phyloP scores from a whole-genome alignment of 202 grass and related monocot genomes.

The Saccharum hybrid region DNA sequence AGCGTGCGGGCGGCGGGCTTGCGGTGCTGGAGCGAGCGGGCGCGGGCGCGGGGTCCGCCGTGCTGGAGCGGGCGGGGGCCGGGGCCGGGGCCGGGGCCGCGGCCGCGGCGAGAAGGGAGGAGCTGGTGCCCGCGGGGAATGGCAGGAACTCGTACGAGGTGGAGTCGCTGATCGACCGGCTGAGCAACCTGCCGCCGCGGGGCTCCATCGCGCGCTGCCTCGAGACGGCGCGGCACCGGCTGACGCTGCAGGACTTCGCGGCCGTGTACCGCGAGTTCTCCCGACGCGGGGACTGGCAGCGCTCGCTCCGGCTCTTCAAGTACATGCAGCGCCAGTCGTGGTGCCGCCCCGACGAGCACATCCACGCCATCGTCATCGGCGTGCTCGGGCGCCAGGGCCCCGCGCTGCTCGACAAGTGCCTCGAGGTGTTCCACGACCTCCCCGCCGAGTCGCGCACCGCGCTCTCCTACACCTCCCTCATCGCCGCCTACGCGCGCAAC shows the following conservation, averaged over 20 bases:
- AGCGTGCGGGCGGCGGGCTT: constrained; percentile 24
- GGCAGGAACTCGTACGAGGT: constrained; percentile 73
- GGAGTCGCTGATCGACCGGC: constrained; percentile 77
- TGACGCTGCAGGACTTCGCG: constrained; percentile 78
- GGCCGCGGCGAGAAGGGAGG: constrained; percentile 35
- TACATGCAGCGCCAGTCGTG: constrained; percentile 93
- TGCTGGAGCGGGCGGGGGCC: constrained; percentile 33
- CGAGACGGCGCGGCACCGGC: constrained; percentile 68
- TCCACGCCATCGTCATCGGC: constrained; percentile 89
- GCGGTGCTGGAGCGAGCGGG: constrained; percentile 20
- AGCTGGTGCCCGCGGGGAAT: constrained; percentile 37
- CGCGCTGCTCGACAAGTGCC: constrained; percentile 76
- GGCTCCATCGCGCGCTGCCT: constrained; percentile 88
- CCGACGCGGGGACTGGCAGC: constrained; percentile 88
- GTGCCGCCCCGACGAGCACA: constrained; percentile 98
- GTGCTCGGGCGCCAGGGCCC: constrained; percentile 82
- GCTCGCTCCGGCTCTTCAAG: constrained; percentile 92
- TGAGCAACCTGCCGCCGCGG: constrained; percentile 89
- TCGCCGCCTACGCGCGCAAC: constrained; percentile 88
- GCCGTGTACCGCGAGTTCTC: constrained; percentile 90
- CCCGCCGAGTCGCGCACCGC: constrained; percentile 65
- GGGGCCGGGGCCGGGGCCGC: too few species aligned
- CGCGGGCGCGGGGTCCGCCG: background rate
- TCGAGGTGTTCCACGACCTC: constrained; percentile 91
- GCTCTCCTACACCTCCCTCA: constrained; percentile 93